A percentile compares a stretch with the other conserved stretches of the same genome.
phyloP scores from a whole-genome alignment of 768 basidiomycete species.

The Lactarius tabidus region DNA sequence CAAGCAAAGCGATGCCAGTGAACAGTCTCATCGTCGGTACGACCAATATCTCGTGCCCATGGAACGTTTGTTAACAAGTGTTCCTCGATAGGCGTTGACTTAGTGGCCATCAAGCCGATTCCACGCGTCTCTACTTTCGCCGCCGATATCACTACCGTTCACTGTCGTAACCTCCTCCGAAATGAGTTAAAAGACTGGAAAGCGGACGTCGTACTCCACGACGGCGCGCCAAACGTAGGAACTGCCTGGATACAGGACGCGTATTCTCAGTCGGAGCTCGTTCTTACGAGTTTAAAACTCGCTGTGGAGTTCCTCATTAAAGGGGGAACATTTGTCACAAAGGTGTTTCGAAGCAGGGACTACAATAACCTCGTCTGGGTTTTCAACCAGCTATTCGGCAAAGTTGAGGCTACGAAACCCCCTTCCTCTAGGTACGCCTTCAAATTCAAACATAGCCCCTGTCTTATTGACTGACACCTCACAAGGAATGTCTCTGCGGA shows the following conservation, averaged over 20 bases:
- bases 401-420: constrained; percentile 98
- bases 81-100: constrained; percentile 69
- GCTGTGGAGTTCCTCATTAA: constrained; percentile 92
- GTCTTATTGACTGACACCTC: background rate
- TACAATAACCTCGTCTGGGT: constrained; percentile 99
- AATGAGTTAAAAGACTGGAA: constrained; percentile 97
- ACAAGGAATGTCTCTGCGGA: constrained; percentile 96
- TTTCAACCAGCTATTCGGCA: constrained; percentile 91
- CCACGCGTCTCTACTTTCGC: constrained; percentile 90
- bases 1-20: constrained; percentile 93
- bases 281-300: constrained; percentile 90
- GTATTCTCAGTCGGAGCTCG: constrained; percentile 94
- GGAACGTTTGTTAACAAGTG: constrained; percentile 2
- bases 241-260: constrained; percentile 99
- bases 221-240: constrained; percentile 99
- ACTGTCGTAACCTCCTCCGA: constrained; percentile 84
- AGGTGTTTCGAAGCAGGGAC: constrained; percentile 96
- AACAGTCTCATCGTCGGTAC: constrained; percentile 88
- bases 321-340: constrained; percentile 95
- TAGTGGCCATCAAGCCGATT: constrained; percentile 94
- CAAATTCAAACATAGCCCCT: background rate
- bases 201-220: constrained; percentile 96
- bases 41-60: constrained; percentile 28
- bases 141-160: constrained; percentile 88
- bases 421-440: constrained; percentile 85